phyloP scores from a whole-genome alignment of 139 green algal species.

The Bryopsis sp. region DNA sequence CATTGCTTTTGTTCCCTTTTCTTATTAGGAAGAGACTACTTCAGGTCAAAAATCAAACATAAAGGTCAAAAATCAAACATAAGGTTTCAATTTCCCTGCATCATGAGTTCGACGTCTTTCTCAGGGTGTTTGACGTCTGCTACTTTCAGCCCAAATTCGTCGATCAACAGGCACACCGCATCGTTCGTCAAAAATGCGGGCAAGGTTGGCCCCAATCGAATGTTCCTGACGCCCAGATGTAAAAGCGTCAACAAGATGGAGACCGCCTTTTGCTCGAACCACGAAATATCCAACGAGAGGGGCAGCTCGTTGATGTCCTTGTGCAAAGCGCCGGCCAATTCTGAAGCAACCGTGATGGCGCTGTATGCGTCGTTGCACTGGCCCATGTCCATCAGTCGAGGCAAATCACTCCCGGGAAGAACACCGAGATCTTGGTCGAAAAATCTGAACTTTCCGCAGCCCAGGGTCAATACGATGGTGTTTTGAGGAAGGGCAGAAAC shows the following conservation, averaged over 20 bases:
- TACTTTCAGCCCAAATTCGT: constrained; percentile 51
- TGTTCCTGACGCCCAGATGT: constrained; percentile 61
- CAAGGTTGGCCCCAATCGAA: constrained; percentile 52
- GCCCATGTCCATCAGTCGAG: constrained; percentile 72
- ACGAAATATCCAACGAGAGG: constrained; percentile 55
- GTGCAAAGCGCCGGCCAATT: constrained; percentile 54
- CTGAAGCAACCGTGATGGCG: constrained; percentile 52
- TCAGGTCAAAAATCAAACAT: no score
- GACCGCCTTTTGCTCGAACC: constrained; percentile 76
- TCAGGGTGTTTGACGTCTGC: constrained; percentile 41
- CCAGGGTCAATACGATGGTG: constrained; percentile 48
- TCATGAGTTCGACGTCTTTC: constrained; percentile 49
- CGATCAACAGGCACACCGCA: constrained; percentile 45
- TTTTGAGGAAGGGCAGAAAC: no score
- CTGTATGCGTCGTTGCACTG: constrained; percentile 55
- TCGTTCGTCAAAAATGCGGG: constrained; percentile 66
- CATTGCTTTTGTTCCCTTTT: no score
- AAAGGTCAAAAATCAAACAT: no score
- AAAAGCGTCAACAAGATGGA: constrained; percentile 64
- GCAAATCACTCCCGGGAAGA: constrained; percentile 43
- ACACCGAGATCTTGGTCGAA: constrained; percentile 45
- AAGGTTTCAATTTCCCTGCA: no score
- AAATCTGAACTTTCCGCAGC: constrained; percentile 52
- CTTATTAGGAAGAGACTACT: no score
- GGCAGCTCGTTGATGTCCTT: constrained; percentile 65